Evolutionary conservation across 306 rosid genomes (phyloP).

Genomic region (Chamaecrista fasciculata): DNA sequence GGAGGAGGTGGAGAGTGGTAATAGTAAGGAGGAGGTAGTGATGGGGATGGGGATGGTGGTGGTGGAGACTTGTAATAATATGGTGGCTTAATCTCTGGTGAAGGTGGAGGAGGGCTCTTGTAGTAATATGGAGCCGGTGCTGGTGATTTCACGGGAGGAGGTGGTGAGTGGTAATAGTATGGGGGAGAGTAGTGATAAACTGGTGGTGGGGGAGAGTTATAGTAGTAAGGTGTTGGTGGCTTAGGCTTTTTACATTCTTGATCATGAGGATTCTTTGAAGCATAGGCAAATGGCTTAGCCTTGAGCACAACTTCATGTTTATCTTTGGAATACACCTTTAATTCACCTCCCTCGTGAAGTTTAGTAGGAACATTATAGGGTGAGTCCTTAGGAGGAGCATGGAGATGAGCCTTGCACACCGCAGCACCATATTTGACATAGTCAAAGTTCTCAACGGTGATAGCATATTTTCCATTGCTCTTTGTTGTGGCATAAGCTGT

Average conservation of each 20-base stretch:
- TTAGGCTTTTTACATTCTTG: slow-evolving; percentile 53
- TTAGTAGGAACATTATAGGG: slow-evolving; percentile 71
- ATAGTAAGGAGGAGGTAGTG: neutral
- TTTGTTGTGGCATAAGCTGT: slow-evolving; percentile 76
- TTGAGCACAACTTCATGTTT: slow-evolving; percentile 66
- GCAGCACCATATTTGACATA: slow-evolving; percentile 58
- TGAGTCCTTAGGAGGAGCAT: slow-evolving; percentile 77
- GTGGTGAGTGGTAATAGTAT: slow-evolving; percentile 46
- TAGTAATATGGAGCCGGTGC: slow-evolving; percentile 26
- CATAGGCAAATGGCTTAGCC: slow-evolving; percentile 83
- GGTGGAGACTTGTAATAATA: neutral
- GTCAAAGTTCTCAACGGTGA: slow-evolving; percentile 52
- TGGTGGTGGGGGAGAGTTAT: slow-evolving; percentile 49
- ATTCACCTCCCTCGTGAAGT: slow-evolving; percentile 53
- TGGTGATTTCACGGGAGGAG: slow-evolving; percentile 37
- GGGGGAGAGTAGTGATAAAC: slow-evolving; percentile 18
- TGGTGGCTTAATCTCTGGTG: neutral
- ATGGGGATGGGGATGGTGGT: neutral
- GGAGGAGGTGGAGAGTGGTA: slow-evolving; percentile 38
- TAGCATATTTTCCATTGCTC: slow-evolving; percentile 74
- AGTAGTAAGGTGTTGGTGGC: slow-evolving; percentile 69
- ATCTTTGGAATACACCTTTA: slow-evolving; percentile 70
- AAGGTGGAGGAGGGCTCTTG: slow-evolving; percentile 21
- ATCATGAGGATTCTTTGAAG: slow-evolving; percentile 61
- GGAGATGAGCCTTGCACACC: slow-evolving; percentile 80